Evolutionary conservation across 371 early-diverging fungal species (phyloP).

Genomic region (Mortierella polycephala): DNA sequence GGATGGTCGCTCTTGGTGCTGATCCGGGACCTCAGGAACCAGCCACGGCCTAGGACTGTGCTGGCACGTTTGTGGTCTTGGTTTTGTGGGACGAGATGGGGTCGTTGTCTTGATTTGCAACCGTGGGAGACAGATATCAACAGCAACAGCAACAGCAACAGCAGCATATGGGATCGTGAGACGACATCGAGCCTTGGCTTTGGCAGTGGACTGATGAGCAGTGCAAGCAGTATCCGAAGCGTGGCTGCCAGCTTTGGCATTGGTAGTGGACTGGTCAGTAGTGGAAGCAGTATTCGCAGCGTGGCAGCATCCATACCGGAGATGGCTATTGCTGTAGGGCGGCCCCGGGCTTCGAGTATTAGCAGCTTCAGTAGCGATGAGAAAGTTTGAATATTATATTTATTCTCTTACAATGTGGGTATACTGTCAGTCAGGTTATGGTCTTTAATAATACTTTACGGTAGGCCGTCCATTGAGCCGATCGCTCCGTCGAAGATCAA

Average conservation of each 20-base stretch:
- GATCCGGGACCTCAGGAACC: slow-evolving; percentile 39
- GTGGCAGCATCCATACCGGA: slow-evolving; percentile 23
- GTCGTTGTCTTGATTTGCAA: slow-evolving; percentile 8
- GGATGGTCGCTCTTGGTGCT: slow-evolving; percentile 45
- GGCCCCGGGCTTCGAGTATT: slow-evolving; percentile 35
- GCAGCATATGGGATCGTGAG: slow-evolving; percentile 24
- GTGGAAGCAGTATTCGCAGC: slow-evolving; percentile 29
- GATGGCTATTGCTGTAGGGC: slow-evolving; percentile 15
- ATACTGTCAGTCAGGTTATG: no score
- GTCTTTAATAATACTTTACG: not conserved
- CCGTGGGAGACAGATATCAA: not conserved
- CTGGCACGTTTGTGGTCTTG: slow-evolving; percentile 24
- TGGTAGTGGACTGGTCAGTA: slow-evolving; percentile 25
- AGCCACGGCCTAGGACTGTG: slow-evolving; percentile 31
- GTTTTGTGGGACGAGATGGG: slow-evolving; percentile 29
- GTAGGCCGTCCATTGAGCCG: no score
- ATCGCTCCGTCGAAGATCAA: no score
- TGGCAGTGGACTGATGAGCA: slow-evolving; percentile 29
- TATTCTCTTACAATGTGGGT: not conserved
- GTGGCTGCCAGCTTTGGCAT: slow-evolving; percentile 10
- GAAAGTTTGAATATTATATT: slow-evolving; percentile 12
- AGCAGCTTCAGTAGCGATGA: slow-evolving; percentile 29
- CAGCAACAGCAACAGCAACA: not conserved
- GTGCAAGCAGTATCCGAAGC: slow-evolving; percentile 29
- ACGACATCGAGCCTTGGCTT: slow-evolving; percentile 21